Percentiles rank a stretch among this genome's conserved stretches.
Conservation (phyloP, 2,329 filamentous ascomycete species). For the Falciphora oryzae region DNA sequence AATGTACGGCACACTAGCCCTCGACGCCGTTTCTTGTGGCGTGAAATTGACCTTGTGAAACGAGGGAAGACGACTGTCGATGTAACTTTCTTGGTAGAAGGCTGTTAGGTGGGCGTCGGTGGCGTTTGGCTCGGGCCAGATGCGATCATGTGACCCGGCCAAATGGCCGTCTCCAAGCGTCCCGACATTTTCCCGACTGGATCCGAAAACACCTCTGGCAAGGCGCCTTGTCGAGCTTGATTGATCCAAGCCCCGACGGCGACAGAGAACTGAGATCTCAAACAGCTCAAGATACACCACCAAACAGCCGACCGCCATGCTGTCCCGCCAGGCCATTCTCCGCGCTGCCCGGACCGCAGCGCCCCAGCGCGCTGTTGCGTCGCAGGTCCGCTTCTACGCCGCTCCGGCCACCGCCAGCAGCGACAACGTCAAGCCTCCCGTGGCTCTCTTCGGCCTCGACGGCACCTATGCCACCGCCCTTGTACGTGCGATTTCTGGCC, state of each 20-base stretch:
- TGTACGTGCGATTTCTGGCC: slow-evolving; percentile 54
- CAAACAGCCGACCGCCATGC: slow-evolving; percentile 37
- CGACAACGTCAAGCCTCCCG: slow-evolving; percentile 71
- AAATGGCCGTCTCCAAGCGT: neutral
- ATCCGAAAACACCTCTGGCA: slow-evolving; percentile 4
- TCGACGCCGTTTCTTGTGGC: neutral
- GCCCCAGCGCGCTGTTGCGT: slow-evolving; percentile 54
- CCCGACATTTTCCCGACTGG: slow-evolving; percentile 5
- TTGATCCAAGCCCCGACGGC: neutral
- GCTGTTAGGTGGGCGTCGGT: too few relatives aligned
- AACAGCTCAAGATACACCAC: neutral
- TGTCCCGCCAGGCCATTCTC: slow-evolving; percentile 54
- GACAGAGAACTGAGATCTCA: neutral
- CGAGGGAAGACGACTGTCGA: neutral
- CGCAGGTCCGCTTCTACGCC: slow-evolving; percentile 71
- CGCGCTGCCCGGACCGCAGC: slow-evolving; percentile 51
- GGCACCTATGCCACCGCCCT: slow-evolving; percentile 98
- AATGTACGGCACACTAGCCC: neutral
- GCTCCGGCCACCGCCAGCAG: slow-evolving; percentile 57
- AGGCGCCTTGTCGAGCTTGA: neutral
- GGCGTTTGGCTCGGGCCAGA: neutral
- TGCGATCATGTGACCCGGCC: neutral
- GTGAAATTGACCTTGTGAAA: neutral
- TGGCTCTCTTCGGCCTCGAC: slow-evolving; percentile 91
- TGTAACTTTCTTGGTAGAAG: neutral